phyloP scores from a whole-genome alignment of 306 rosid genomes.

The Pachyrhizus erosus region DNA sequence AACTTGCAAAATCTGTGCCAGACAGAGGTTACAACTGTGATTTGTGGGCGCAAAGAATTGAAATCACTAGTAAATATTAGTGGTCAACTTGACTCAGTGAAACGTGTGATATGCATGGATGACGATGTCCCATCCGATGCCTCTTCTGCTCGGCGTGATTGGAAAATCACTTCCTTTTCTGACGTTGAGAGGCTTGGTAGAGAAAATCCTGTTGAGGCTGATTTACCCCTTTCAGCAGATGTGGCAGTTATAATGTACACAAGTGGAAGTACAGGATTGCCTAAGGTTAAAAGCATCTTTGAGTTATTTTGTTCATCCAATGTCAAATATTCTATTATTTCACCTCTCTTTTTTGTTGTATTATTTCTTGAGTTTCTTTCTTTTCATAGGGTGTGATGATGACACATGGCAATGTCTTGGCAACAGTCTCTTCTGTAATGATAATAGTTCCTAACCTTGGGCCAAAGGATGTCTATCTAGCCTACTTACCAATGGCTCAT shows the following conservation, averaged over 20 bases:
- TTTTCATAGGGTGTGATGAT: conserved; percentile 93
- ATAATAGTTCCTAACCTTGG: conserved; percentile 84
- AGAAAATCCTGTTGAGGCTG: conserved; percentile 67
- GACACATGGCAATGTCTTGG: conserved; percentile 94
- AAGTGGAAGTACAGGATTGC: conserved; percentile 98
- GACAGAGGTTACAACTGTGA: conserved; percentile 93
- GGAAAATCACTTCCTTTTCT: conserved; percentile 67
- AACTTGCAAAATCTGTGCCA: conserved; percentile 51
- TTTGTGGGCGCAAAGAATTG: conserved; percentile 91
- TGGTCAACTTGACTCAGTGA: conserved; percentile 84
- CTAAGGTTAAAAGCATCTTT: conserved; percentile 76
- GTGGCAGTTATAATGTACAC: conserved; percentile 98
- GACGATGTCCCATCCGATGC: conserved; percentile 64
- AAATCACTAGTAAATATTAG: conserved; percentile 65
- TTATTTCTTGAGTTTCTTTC: conserved; percentile 14
- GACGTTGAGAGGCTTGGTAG: conserved; percentile 76
- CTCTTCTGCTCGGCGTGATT: conserved; percentile 57
- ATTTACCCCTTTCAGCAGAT: conserved; percentile 84
- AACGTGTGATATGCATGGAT: conserved; percentile 83
- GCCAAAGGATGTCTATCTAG: conserved; percentile 80
- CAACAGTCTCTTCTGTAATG: conserved; percentile 87
- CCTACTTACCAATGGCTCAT: conserved; percentile 96
- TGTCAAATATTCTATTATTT: conserved; percentile 8
- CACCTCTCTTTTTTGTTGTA: not conserved
- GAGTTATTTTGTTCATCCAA: conserved; percentile 10